Evolutionary conservation across 2,329 filamentous ascomycete genomes (phyloP), one percentile per base, ranked within the genome.

Genomic region (Hymenotorrendiella dingleyae): DNA sequence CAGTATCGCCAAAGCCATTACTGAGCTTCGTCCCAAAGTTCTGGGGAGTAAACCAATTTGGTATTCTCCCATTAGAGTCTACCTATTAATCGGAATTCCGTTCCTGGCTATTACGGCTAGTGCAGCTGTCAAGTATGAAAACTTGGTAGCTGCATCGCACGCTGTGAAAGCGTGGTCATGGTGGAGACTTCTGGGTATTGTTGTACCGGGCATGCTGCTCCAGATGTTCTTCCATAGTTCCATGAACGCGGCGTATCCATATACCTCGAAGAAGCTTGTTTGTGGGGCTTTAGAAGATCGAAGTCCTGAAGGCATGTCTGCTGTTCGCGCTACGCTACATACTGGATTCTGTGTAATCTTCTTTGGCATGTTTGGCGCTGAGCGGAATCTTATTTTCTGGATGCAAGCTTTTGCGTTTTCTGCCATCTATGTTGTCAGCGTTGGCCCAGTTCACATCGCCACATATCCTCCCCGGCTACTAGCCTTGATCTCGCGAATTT

Each of bases 391-490:
- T 23, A 20, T 59, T n/a, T 46, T 55, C 24, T 55, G 54, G 49
- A 34, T 48, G 9, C 57, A 60, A 48, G 49, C 51, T 23, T 33
- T 54, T 11, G 24, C 48, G 4, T 55, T 58, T 17, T 43, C 49
- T 10, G n/a, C 54, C 23, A 46, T 59, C 16, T 57, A 57, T 26
- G 40, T 54, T 33, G 39, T 51, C 26, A 48, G 48, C 28, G 45
- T 56, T 12, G 56, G 56, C 2, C 54, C 54, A 27, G 53, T 46
- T 38, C 53, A 57, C 17, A 59, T 60, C 20, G 50, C 49, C 7
- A 53, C 52, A 21, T 59, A 58, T 35, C 47, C 52, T 22, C 52
- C 52, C 22, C 38, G 54, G 36, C 17, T 54, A 17, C 21, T 55
- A 2, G 57, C 54, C 29, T 36, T 55, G 24, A 24, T 54, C 9